Base-by-base conservation (phyloP, 768 basidiomycete species). In the Suillus subaureus region DNA sequence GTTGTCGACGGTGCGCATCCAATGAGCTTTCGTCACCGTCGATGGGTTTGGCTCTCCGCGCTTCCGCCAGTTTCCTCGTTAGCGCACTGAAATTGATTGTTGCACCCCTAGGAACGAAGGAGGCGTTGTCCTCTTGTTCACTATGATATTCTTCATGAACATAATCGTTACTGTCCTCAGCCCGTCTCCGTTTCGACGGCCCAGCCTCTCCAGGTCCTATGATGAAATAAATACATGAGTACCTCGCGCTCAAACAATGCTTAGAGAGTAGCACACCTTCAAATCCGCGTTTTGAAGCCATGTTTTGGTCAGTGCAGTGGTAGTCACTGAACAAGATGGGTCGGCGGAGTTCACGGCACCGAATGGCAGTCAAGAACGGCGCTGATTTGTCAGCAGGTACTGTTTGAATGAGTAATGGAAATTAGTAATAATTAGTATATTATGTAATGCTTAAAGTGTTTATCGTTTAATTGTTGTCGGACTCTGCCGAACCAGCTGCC, bases 61-160 rank as follows among this genome's bases (percentile, higher is more conserved):
- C 84, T 71, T 90, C 84, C 1, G 89, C 90, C 23, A 93, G 81
- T 71, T 90, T 93, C 69, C 93, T 88, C 3, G 91, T 92, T 47
- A 95, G 80, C 1, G 91, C 93, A 71, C 88, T 91, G 75, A 95
- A 88, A 70, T 95, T 95, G 75, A 95, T 95, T n/a, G 90, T 94
- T 28, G 90, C 89, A 37, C 85, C 82, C 18, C 85, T 85, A 28
- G 92, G 90, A 21, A 93, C 81, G 49, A 91, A 70, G 37, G 81
- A 70, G 3, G 77, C 69, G 58, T 80, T 77, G 13, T 73, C 68
- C 12, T 73, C 72, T 4, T 72, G 72, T 57, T 78, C 74, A 75
- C 70, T 75, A 6, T 49, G 67, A 65, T 86, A 82, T 66, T 89
- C 87, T 67, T 87, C 85, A 54, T 88, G 83, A 33, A 87, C 68